Conservation (phyloP, 768 basidiomycete genomes). For the Kwoniella dendrophila region DNA sequence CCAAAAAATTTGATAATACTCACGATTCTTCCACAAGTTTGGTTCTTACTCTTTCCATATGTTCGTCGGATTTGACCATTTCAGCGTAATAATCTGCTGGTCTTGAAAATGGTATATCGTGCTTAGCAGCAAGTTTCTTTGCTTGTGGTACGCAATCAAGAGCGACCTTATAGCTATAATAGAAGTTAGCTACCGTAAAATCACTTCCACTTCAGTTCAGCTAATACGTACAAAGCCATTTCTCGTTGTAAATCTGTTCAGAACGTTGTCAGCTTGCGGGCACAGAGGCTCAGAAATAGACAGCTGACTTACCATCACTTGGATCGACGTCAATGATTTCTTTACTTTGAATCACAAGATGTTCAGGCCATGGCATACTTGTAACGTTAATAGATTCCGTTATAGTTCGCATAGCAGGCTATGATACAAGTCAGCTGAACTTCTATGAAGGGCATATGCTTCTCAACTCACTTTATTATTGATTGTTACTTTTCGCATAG, state of each 20-base stretch:
- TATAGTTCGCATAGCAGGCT: conserved; percentile 49
- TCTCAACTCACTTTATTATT: conserved; percentile 78
- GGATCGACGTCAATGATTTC: conserved; percentile 45
- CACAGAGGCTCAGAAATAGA: neutral
- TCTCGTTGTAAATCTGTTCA: conserved; percentile 81
- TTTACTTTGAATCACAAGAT: conserved; percentile 45
- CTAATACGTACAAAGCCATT: conserved; percentile 78
- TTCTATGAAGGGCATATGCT: neutral
- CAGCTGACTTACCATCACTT: conserved; percentile 36
- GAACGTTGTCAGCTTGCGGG: neutral
- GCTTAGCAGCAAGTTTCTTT: conserved; percentile 72
- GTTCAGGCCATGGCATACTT: conserved; percentile 44
- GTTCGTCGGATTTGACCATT: conserved; percentile 95
- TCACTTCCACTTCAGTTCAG: neutral
- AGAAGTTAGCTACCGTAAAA: neutral
- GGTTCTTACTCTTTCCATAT: conserved; percentile 96
- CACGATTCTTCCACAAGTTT: conserved; percentile 77
- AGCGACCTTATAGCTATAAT: conserved; percentile 87
- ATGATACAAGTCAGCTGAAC: neutral
- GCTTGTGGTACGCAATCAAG: conserved; percentile 78
- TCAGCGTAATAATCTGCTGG: conserved; percentile 95
- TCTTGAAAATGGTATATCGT: conserved; percentile 78
- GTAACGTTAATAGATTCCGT: conserved; percentile 48
- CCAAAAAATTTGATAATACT: conserved; percentile 22
- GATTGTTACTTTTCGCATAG: conserved; percentile 77